Base-by-base conservation (phyloP, 441 rosid species). In the Hura crepitans region DNA sequence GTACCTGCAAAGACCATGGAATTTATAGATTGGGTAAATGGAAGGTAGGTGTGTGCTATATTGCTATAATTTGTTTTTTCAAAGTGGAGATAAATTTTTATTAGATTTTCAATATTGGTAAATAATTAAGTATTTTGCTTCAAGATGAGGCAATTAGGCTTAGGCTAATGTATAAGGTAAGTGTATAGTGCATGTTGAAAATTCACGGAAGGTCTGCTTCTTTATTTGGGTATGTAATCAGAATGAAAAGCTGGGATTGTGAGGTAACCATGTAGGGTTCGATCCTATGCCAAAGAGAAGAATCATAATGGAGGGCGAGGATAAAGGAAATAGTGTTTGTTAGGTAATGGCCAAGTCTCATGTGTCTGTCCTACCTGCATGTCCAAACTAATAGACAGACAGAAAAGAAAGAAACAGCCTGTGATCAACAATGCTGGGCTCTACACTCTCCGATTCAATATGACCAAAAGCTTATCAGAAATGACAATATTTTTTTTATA, bases 401-500 rank as follows among this genome's bases (percentile, higher is more conserved):
- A 72, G 51, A 65, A 69, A 74, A 53, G 70, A 76, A 74, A 42
- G 57, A 11, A 72, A 79, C 54, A 72, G 73, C 27, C 70, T 47
- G 68, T 72, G 67, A 50, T 65, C 78, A 43, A 18, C 76, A 59
- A 27, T 45, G 72, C 4, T 28, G 43, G 53, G 54, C 23, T 12
- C 14, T 47, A 37, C 6, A 8, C 1, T 50, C 37, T 55, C 22
- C 15, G n/a, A n/a, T 45, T 18, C 65, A 27, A 53, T 27, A 39
- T 4, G 1, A 5, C 55, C 23, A 25, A 39, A 55, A 37, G 66
- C 39, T 50, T 46, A 23, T 56, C 14, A 57, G 39, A 14, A 57
- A 55, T 18, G 51, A 37, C 50, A 13, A 18, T n/a, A n/a, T n/a
- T n/a, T n/a, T n/a, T n/a, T n/a, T n/a, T n/a, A n/a, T n/a, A n/a